phyloP scores from a whole-genome alignment of 2,329 filamentous ascomycete species.

The Paraconiothyrium sp. region DNA sequence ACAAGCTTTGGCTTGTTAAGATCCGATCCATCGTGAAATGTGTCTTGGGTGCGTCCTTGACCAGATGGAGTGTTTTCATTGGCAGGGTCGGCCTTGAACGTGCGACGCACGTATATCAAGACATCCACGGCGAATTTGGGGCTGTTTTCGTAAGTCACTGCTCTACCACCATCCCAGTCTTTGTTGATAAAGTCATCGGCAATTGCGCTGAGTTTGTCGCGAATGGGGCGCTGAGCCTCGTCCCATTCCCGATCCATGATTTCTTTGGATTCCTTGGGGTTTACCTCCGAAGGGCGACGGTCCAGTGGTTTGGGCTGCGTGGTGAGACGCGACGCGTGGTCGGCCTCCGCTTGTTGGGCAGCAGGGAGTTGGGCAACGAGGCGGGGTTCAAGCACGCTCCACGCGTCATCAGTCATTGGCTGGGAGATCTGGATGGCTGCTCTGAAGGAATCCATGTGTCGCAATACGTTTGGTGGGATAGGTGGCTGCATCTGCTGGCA shows the following conservation, averaged over 20 bases:
- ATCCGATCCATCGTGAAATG: slow-evolving; percentile 20
- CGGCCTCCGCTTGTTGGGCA: slow-evolving; percentile 66
- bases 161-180: slow-evolving; percentile 71
- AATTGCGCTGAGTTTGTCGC: slow-evolving; percentile 70
- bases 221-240: slow-evolving; percentile 72
- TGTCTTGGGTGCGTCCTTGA: slow-evolving; percentile 15
- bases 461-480: slow-evolving; percentile 68
- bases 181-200: slow-evolving; percentile 75
- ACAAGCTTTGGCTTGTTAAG: slow-evolving; percentile 71
- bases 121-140: slow-evolving; percentile 77
- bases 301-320: slow-evolving; percentile 59
- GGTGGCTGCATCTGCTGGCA: slow-evolving; percentile 73
- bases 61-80: slow-evolving; percentile 60
- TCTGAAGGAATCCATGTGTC: slow-evolving; percentile 77
- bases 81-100: slow-evolving; percentile 70
- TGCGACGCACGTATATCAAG: slow-evolving; percentile 71
- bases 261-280: slow-evolving; percentile 64
- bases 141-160: slow-evolving; percentile 70
- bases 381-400: slow-evolving; percentile 74
- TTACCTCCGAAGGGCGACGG: slow-evolving; percentile 58
- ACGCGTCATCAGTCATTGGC: slow-evolving; percentile 73
- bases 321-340: slow-evolving; percentile 59
- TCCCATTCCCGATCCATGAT: slow-evolving; percentile 76
- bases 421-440: slow-evolving; percentile 75
- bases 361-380: slow-evolving; percentile 71